Evolutionary conservation across 164 flowering plant genomes (phyloP).

Genomic region (Stephania cephalantha): DNA sequence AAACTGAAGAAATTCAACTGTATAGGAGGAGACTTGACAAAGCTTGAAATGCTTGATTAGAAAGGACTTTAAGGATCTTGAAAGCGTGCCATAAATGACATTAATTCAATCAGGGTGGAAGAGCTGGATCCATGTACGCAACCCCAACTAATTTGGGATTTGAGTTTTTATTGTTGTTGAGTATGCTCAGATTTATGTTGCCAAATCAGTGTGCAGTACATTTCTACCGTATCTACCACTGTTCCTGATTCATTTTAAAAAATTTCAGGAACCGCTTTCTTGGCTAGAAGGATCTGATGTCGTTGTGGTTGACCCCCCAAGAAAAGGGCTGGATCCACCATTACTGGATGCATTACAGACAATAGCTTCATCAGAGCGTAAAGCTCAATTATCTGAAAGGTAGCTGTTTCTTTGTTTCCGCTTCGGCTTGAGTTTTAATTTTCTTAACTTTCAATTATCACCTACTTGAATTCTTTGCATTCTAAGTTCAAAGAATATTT

Average conservation of each 20-base stretch:
- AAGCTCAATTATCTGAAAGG: constrained; percentile 45
- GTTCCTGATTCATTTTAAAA: constrained; percentile 9
- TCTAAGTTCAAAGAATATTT: background rate
- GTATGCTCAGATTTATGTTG: background rate
- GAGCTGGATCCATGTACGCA: too few relatives aligned
- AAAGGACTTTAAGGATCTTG: too few relatives aligned
- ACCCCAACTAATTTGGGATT: too few relatives aligned
- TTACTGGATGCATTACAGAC: constrained; percentile 48
- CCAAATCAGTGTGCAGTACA: background rate
- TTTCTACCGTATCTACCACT: constrained; percentile 9
- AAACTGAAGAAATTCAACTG: too few relatives aligned
- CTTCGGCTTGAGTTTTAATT: background rate
- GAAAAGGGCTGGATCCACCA: constrained; percentile 81
- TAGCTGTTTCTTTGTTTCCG: constrained; percentile 16
- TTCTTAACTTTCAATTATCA: background rate
- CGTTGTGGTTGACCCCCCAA: constrained; percentile 89
- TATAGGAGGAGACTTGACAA: too few relatives aligned
- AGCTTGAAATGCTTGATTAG: too few relatives aligned
- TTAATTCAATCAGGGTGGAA: too few relatives aligned
- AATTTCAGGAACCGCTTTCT: constrained; percentile 66
- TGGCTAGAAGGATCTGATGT: constrained; percentile 92
- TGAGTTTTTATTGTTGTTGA: too few relatives aligned
- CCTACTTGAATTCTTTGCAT: too few relatives aligned
- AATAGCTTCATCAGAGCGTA: constrained; percentile 33
- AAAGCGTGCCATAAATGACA: too few relatives aligned